phyloP scores from a whole-genome alignment of 192 early-diverging fungal species.

The Phlyctochytrium bullatum region DNA sequence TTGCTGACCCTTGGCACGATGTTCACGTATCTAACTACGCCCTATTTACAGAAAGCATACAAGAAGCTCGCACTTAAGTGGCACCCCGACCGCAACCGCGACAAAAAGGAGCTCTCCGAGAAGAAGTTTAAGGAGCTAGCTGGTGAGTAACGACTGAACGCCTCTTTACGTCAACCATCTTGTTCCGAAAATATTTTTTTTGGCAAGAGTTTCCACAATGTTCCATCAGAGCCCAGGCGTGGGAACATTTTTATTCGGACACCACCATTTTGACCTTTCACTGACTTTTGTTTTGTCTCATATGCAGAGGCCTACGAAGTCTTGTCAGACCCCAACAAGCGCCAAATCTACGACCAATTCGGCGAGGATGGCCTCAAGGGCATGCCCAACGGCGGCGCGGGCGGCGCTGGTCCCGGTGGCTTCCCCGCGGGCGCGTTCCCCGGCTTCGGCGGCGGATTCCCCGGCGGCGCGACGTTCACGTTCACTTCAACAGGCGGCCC shows the following conservation, averaged over 20 bases:
- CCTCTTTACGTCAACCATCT: too few relatives aligned
- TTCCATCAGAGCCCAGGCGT: too few relatives aligned
- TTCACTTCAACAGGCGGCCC: constrained; percentile 57
- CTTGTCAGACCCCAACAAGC: constrained; percentile 51
- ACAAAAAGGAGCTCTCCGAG: constrained; percentile 65
- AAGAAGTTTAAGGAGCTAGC: constrained; percentile 71
- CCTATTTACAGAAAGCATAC: constrained; percentile 57
- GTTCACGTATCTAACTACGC: too few relatives aligned
- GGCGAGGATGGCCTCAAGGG: constrained; percentile 60
- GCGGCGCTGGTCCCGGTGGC: constrained; percentile 57
- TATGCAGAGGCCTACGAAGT: constrained; percentile 64
- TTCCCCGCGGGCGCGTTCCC: constrained; percentile 24
- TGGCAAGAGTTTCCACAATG: too few relatives aligned
- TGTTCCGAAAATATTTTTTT: too few relatives aligned
- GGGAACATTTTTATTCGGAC: too few relatives aligned
- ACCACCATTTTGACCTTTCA: neutral
- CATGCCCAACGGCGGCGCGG: constrained; percentile 43
- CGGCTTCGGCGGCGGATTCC: constrained; percentile 53
- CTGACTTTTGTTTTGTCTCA: constrained; percentile 2
- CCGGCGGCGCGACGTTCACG: constrained; percentile 62
- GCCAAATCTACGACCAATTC: constrained; percentile 53
- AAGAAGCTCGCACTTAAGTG: constrained; percentile 70
- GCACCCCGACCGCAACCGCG: constrained; percentile 77
- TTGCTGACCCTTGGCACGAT: too few relatives aligned
- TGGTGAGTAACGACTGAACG: constrained; percentile 8